Evolutionary conservation across 495 filamentous ascomycete species (phyloP), one percentile per base, ranked within the genome.

Genomic region (Penicillium silybi): DNA sequence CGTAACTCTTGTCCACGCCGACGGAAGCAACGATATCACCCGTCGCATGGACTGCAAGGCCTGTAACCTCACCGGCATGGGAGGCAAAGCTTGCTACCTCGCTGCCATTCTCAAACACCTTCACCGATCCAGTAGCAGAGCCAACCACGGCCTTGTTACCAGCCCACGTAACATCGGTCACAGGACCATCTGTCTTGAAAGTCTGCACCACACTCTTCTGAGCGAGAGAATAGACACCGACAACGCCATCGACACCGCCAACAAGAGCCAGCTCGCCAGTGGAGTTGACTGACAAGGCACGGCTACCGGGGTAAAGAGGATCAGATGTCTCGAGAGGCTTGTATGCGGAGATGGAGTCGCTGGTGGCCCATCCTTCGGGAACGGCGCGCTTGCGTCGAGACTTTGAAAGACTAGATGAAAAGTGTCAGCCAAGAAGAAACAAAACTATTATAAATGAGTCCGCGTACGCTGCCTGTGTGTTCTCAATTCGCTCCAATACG

Each of bases 1-100:
- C 83, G 61, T 90, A 93, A 71, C 88, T 93, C 78, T 96, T 97
- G 66, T 98, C 93, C 4, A 82, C 80, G 44, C 93, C 93, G 25
- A 92, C 84, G 0, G 91, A 96, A 9, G 87, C 92, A 18, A 96
- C 72, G 53, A 98, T 85, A 18, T 90, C 84, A 26, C 84, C 88
- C 66, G 87, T 86, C 2, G 93, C 88, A 67, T 98, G 95, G 3
- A 93, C 64, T 17, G 90, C 81, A 35, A 97, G 67, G 3, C 82
- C 87, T 6, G 84, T 89, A 2, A 83, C 87, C 27, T 85, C 78
- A 11, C 93, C 95, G 50, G 90, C 88, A 62, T 98, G 93, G 2
- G 85, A 80, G 22, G 73, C 71, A 58, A 96, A 86, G 44, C 77
- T 79, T 9, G 81, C 80, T 13, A 83, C 69, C 66, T 86, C 81